Percentiles rank a stretch among this genome's conserved stretches.
These are phyloP conservation scores for Fusarium brachygibbosum DNA, from an alignment of 2,329 filamentous ascomycete species.

Conservation along the genomic window DNA sequence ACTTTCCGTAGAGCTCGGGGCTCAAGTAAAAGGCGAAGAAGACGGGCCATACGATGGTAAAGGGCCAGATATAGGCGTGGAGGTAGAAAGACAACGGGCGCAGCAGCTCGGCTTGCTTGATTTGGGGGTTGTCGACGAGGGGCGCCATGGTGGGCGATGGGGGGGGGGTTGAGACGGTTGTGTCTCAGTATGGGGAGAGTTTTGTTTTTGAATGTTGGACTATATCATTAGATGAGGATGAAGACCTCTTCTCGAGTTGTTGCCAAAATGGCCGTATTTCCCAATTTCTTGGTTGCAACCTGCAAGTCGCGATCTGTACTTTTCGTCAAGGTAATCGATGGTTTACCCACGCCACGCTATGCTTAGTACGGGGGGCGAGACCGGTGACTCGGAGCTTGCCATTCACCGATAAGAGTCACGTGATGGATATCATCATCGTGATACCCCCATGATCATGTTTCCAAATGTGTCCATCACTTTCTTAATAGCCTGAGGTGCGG, in stretches of 20 bases:
- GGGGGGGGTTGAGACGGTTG: slow-evolving; percentile 25
- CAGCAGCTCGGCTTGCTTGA: slow-evolving; percentile 87
- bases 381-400: slow-evolving; percentile 38
- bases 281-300: slow-evolving; percentile 39
- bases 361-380: slow-evolving; percentile 16
- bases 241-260: slow-evolving; percentile 10
- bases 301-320: slow-evolving; percentile 51
- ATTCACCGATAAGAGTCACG: slow-evolving; percentile 38
- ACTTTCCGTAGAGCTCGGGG: slow-evolving; percentile 85
- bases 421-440: slow-evolving; percentile 5
- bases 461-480: slow-evolving; percentile 30
- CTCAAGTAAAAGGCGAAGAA: slow-evolving; percentile 91
- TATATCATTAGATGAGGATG: slow-evolving; percentile 14
- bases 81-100: slow-evolving; percentile 85
- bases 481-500: slow-evolving; percentile 1
- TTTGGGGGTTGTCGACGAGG: slow-evolving; percentile 92
- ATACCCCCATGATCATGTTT: slow-evolving; percentile 3
- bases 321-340: slow-evolving; percentile 45
- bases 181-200: slow-evolving; percentile 22
- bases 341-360: slow-evolving; percentile 28
- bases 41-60: slow-evolving; percentile 89
- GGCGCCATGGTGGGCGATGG: slow-evolving; percentile 69
- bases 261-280: slow-evolving; percentile 28
- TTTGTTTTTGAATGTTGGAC: slow-evolving; percentile 1
- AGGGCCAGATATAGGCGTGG: slow-evolving; percentile 94